phyloP scores from a whole-genome alignment of 1,284 basidiomycete species.

The Apiotrichum montevideense region DNA sequence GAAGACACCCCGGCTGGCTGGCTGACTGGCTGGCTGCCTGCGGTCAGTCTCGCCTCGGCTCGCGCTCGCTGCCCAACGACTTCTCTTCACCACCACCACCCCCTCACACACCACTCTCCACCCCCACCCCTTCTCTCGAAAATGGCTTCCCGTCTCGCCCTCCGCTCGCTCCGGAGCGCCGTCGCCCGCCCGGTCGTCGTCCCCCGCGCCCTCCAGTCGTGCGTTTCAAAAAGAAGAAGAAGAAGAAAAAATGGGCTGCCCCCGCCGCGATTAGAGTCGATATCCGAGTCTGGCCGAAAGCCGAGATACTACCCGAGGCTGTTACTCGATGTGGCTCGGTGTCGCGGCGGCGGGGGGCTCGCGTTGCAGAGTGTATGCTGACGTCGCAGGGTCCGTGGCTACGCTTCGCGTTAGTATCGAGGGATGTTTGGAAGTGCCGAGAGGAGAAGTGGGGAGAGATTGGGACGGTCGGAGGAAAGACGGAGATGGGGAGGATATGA shows the following conservation, averaged over 20 bases:
- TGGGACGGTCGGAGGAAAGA: not conserved
- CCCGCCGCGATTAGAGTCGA: not conserved
- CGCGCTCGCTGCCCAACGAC: constrained; percentile 3
- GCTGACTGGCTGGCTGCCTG: not conserved
- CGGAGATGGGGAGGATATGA: not conserved
- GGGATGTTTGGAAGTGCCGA: not conserved
- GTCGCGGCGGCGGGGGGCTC: not conserved
- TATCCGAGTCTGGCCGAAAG: no score
- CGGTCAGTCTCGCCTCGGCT: constrained; percentile 9
- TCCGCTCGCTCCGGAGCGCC: constrained; percentile 44
- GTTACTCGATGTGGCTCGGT: no score
- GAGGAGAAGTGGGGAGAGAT: not conserved
- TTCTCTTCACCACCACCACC: constrained; percentile 12
- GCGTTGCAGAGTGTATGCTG: not conserved
- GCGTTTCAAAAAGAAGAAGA: constrained; percentile 6
- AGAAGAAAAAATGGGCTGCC: not conserved
- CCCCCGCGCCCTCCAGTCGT: constrained; percentile 32
- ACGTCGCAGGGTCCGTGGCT: constrained; percentile 30
- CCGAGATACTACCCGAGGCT: no score
- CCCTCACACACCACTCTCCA: constrained; percentile 4
- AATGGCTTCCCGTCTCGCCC: constrained; percentile 48
- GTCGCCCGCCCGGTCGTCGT: constrained; percentile 37
- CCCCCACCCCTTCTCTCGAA: constrained; percentile 29
- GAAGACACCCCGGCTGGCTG: not conserved
- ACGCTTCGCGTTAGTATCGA: constrained; percentile 37